Base-by-base conservation (phyloP, 2,329 filamentous ascomycete genomes). In the Colletotrichum sp. region DNA sequence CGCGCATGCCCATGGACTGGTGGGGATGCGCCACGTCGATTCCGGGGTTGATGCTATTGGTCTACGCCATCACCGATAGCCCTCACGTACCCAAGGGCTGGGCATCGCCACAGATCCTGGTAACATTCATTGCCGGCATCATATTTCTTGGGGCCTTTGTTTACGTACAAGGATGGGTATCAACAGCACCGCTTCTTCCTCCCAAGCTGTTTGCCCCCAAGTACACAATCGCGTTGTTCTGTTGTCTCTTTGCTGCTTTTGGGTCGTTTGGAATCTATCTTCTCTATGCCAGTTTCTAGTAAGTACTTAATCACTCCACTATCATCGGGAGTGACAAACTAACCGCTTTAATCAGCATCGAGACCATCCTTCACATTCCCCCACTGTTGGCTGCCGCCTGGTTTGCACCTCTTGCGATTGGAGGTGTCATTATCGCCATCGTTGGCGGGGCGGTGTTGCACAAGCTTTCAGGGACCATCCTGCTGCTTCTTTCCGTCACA, bases 351-450 rank as follows among this genome's bases (percentile, higher is more conserved):
- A 80, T 84, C 90, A 8, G 82, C 95, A 5, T 88, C 92, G 26
- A 91, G 89, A 2, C 78, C 93, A 2, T 85, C 95, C 12, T 87
- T 95, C 77, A 81, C 92, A 62, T 87, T 94, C 34, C 92, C 92
- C 2, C 88, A 89, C 3, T 78, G 90, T 1, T 92, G 91, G 2
- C 93, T 89, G 78, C 81, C 94, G 5, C 82, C 90, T 6, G 87
- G 89, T 2, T 88, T 87, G 0, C 83, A 95, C 0, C 86, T 95
- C 2, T 94, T 95, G 77, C 92, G 93, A 7, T 79, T 94, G 10
- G 44, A 2, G 44, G 44, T 52, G 30, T 34, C 8, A n/a, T 63
- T 34, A 30, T 36, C 4, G 15, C 34, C n/a, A 36, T 63, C 8
- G 30, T 34, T 7, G 60, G 60, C 5, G 30, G 60, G 2, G 60